Percentiles rank a stretch among this genome's conserved stretches.
These are phyloP conservation scores for Colletotrichum trifolii DNA, from an alignment of 2,329 filamentous ascomycete species.

Conservation along the genomic window DNA sequence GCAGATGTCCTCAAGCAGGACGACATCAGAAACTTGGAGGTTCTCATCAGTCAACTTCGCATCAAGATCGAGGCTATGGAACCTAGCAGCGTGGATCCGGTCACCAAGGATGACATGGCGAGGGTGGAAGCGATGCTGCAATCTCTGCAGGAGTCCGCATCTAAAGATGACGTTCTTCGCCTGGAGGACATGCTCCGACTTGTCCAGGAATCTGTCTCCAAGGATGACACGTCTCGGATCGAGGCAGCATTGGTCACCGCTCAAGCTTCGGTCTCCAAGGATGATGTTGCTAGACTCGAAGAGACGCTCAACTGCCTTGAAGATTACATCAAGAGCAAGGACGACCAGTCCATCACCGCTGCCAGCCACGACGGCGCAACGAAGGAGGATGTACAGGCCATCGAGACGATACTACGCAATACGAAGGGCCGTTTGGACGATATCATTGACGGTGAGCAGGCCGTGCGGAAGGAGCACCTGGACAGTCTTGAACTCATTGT, in stretches of 20 bases:
- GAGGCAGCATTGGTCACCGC: constrained; percentile 56
- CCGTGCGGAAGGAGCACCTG: constrained; percentile 73
- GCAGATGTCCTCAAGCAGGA: constrained; percentile 70
- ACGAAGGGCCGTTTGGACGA: constrained; percentile 91
- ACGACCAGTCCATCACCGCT: constrained; percentile 37
- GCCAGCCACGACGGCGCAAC: constrained; percentile 63
- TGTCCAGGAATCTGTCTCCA: constrained; percentile 45
- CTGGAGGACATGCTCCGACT: constrained; percentile 60
- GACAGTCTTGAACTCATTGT: constrained; percentile 74
- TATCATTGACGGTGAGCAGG: constrained; percentile 76
- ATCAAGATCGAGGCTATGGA: constrained; percentile 87
- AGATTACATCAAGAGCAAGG: constrained; percentile 57
- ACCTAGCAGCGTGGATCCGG: constrained; percentile 44
- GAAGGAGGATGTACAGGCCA: constrained; percentile 88
- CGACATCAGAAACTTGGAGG: constrained; percentile 87
- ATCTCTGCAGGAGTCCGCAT: constrained; percentile 53
- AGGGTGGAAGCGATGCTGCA: constrained; percentile 55
- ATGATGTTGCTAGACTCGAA: constrained; percentile 62
- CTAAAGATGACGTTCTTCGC: constrained; percentile 48
- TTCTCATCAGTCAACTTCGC: constrained; percentile 82
- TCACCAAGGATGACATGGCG: constrained; percentile 51
- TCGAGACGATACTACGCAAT: constrained; percentile 90
- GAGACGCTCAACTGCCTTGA: constrained; percentile 57
- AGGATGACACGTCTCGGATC: constrained; percentile 49
- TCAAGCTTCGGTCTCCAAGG: constrained; percentile 62